Evolutionary conservation across 129 eudicot species (phyloP), one percentile per base, ranked within the genome.

Genomic region (Scalesia atractyloides): DNA sequence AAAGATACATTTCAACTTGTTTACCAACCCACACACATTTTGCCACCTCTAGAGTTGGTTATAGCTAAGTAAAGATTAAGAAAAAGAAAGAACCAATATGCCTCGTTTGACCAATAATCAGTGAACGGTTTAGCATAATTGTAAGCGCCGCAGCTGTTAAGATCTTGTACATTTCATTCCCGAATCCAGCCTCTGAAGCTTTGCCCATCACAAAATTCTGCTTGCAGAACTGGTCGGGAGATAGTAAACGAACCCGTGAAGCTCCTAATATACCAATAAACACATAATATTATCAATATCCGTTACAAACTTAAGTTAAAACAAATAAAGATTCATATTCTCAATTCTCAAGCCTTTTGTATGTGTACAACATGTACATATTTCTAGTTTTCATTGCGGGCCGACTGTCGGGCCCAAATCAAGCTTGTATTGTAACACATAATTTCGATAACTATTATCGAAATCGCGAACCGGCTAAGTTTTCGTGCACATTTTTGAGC

Each of bases 31-130:
- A n/a, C 14, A 63, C 20, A 63, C 68, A 5, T 15, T 63, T 63
- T n/a, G 68, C 68, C 67, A 36, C 68, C 48, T 63, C 26, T 34
- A 63, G 14, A 7, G n/a, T 16, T 16, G 0, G 49, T 66, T 43
- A 14, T 53, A 59, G 16, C 6, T 2, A 30, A n/a, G n/a, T 36
- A 16, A 69, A 46, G 69, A 41, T 69, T n/a, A 53, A 84, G 84
- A 41, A 47, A 62, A 52, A 46, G 81, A 70, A 76, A 74, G 76
- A 74, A 81, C 85, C 86, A 71, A 74, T 78, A 81, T 84, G 86
- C 89, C 89, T 84, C 66, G 89, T 84, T 82, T 84, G 79, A 75
- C 89, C 86, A 54, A 84, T 84, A 63, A 84, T 84, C 3, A 84
- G 74, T 0, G 86, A 84, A 44, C 86, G 86, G 70, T 84, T 84